Conservation (phyloP, 768 basidiomycete species). For the Agrocybe praecox region DNA sequence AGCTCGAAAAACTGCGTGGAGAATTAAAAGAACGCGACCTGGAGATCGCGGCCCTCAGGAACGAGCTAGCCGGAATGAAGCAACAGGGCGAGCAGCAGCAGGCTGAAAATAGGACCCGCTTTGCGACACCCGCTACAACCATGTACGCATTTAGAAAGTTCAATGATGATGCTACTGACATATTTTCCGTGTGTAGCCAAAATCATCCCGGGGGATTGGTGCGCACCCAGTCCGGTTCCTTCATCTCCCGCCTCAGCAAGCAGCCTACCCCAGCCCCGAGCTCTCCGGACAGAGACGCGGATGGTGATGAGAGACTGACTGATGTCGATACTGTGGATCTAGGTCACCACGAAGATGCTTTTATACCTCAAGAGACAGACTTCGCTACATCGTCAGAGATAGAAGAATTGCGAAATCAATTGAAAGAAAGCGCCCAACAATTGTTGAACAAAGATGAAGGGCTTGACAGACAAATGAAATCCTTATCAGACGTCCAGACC, state of each 20-base stretch:
- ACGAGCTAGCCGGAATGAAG: slow-evolving; percentile 2
- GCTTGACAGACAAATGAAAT: slow-evolving; percentile 2
- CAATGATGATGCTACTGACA: neutral
- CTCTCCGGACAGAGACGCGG: slow-evolving; percentile 8
- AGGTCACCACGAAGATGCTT: neutral
- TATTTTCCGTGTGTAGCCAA: neutral
- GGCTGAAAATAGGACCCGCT: neutral
- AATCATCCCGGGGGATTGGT: neutral
- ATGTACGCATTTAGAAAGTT: slow-evolving; percentile 7
- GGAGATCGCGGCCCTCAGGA: slow-evolving; percentile 8
- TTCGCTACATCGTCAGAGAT: slow-evolving; percentile 10
- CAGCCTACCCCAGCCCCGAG: slow-evolving; percentile 55
- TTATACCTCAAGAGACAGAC: neutral
- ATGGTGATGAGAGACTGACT: neutral
- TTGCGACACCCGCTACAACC: slow-evolving; percentile 1
- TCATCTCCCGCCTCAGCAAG: slow-evolving; percentile 47
- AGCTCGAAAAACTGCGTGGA: slow-evolving; percentile 12
- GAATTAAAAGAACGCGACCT: slow-evolving; percentile 5
- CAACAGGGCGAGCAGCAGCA: neutral
- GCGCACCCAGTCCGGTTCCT: slow-evolving; percentile 48
- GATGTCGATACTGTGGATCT: neutral
- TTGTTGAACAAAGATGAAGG: neutral
- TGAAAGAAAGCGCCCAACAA: neutral
- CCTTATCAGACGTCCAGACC: neutral
- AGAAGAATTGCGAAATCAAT: slow-evolving; percentile 1